Base-by-base conservation (phyloP, 148 eudicot species). In the Amaranthus cruentus region DNA sequence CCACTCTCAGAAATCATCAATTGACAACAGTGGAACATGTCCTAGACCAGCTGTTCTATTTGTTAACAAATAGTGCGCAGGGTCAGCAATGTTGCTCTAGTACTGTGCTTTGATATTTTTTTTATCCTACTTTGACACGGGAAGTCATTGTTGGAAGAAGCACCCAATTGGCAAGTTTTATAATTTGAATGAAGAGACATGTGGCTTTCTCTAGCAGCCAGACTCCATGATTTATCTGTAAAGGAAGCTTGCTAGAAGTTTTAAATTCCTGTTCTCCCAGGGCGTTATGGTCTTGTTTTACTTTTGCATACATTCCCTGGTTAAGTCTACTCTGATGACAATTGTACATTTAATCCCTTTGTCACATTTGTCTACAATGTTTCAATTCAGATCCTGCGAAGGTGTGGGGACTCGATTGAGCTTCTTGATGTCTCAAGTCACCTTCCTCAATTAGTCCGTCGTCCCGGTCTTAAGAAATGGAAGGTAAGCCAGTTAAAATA, bases 391-490 rank as follows among this genome's bases (percentile, higher is more conserved):
- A 79, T 95, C 76, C 74, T 95, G 78, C 82, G 96, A 69, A 86
- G 91, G 76, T 92, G 99, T 82, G 88, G 81, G 60, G 94, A 88
- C 50, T 76, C 92, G 68, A 81, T 95, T 79, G 99, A 90, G 81
- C 97, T 95, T 79, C 73, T 95, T 77, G 99, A 95, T 76, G 99
- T 95, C 72, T 92, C 97, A 21, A 69, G 51, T 81, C 97, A 92
- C 82, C 89, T 92, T 79, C 96, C 97, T 55, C 88, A 88, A 82
- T 86, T 95, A 73, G 81, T 86, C 70, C 88, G 96, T n/a, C 87
- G 97, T 80, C 99, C 97, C 76, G 99, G 99, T 80, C 86, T 95
- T 43, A 95, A 85, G 84, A 90, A 78, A 73, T 95, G 99, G 99
- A 92, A 87, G 97, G 99, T 92, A 57, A 84, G 85, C 60, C 61